Base-by-base conservation (phyloP, 2,329 filamentous ascomycete species). In the Rutstroemia sydowiana region DNA sequence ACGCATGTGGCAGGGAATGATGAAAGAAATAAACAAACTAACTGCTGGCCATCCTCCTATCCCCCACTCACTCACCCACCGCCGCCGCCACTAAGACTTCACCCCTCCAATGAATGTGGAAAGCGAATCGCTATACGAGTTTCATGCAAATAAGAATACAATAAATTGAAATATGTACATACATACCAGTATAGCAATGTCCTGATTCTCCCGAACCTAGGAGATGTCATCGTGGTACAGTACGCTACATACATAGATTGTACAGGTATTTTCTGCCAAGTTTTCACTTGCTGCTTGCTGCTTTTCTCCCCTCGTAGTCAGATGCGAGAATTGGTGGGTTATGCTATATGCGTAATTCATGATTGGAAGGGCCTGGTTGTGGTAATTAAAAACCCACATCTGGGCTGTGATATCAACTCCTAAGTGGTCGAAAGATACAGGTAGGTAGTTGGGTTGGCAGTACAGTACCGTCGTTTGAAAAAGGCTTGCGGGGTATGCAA, bases 401-500 rank as follows among this genome's bases (percentile, higher is more conserved):
- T 18, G 16, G 7, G 36, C 20, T 18, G 13, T 13, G 10, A 28
- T 39, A 42, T 18, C 6, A 26, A 51, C 18, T 31, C 31, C 42
- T 51, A 32, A 51, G 31, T 51, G 48, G 48, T 40, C 16, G 23
- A 51, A 51, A 37, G 32, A n/a, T n/a, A n/a, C n/a, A n/a, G n/a
- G n/a, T 26, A 26, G 23, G 8, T 26, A 26, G 23, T 8, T 8
- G 8, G 23, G 23, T 26, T 4, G 23, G 23, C 23, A 26, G 23
- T 26, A 26, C 14, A 46, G 48, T 51, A 8, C 20, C 34, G 48
- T 51, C 42, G 48, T 46, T 46, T 51, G 46, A 45, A 51, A 9
- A 39, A 46, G 39, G 37, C 31, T 44, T 51, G 48, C 48, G 48
- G 48, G 48, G 48, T 51, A 51, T 40, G 48, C 48, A 51, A 46